Base-by-base conservation (phyloP, 257 asterid genomes). In the Solanum tarapatanum region DNA sequence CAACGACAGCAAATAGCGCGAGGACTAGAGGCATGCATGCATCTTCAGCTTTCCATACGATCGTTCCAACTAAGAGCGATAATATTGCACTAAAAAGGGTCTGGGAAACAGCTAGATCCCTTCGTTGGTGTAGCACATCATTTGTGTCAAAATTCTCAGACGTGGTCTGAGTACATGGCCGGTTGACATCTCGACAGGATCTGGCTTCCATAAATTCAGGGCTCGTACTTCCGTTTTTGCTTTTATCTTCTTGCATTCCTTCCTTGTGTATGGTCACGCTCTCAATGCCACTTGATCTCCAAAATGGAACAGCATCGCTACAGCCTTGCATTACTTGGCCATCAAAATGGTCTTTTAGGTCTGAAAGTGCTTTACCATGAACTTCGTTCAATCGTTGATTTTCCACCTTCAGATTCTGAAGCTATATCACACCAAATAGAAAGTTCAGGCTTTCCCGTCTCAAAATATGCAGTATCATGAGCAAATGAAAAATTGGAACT, bases 11-110 rank as follows among this genome's bases (percentile, higher is more conserved):
- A 39, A 93, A 92, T 86, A 95, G 94, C 4, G 96, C 96, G 0
- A 85, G 58, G 28, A 94, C 89, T 37, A 95, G 92, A 62, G 98
- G 98, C 92, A 91, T 88, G 92, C 98, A 95, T 4, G 93, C 93
- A 58, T 90, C 93, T 73, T 89, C 88, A 8, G 96, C 94, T 87
- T 93, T 91, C 96, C 94, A 96, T 62, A 89, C 87, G 13, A 93
- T 89, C 2, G 90, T 75, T 35, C 99, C 98, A 51, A 96, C 98
- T 87, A 91, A 73, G 51, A 96, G 90, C 0, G 97, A 90, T 28
- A 93, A 39, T 26, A 84, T 51, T 43, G 92, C 93, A 37, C 98
- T 94, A 88, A 94, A 94, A 41, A 91, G 64, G 92, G 93, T 94
- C 87, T 82, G 92, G 4, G 86, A 91, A n/a, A 92, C 73, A 7